Percentiles rank a stretch among this genome's conserved stretches.
These are phyloP conservation scores for Carex myosuroides DNA, from an alignment of 176 grass and related monocot genomes.

Conservation along the genomic window DNA sequence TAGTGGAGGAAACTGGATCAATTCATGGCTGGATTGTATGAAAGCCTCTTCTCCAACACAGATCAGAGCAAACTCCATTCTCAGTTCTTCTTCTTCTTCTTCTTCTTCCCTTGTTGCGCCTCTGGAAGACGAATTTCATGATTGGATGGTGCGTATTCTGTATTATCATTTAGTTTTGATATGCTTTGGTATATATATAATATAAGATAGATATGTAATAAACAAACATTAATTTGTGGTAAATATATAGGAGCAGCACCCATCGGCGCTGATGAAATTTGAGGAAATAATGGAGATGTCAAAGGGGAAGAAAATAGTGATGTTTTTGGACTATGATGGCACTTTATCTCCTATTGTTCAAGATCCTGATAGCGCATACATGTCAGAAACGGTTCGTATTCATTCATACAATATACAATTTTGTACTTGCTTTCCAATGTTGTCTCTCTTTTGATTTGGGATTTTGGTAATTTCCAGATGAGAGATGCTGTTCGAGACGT, in stretches of 20 bases:
- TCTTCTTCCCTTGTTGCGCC: background rate
- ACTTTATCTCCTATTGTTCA: slow-evolving; percentile 84
- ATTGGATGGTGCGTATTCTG: slow-evolving; percentile 43
- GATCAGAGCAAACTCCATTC: slow-evolving; percentile 5
- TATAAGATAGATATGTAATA: too few species aligned
- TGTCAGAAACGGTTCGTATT: slow-evolving; percentile 48
- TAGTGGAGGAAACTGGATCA: background rate
- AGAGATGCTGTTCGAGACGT: slow-evolving; percentile 30
- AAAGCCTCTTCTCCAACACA: slow-evolving; percentile 58
- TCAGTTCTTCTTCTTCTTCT: background rate
- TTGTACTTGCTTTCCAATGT: background rate
- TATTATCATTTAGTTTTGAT: too few species aligned
- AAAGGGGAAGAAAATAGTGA: slow-evolving; percentile 59
- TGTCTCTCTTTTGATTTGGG: background rate
- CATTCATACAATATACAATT: background rate
- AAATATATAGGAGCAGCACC: slow-evolving; percentile 37
- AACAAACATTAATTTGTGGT: too few species aligned
- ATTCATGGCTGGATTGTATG: slow-evolving; percentile 45
- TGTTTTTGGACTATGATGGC: slow-evolving; percentile 97
- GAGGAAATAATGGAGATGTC: slow-evolving; percentile 38
- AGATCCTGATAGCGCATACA: slow-evolving; percentile 70
- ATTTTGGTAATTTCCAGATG: slow-evolving; percentile 45
- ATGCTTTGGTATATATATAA: too few species aligned
- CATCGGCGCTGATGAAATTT: slow-evolving; percentile 60
- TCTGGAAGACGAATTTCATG: slow-evolving; percentile 18